Evolutionary conservation across 225 moss, liverwort and hornwort species (phyloP), one percentile per base, ranked within the genome.

Genomic region (Asterella californica): DNA sequence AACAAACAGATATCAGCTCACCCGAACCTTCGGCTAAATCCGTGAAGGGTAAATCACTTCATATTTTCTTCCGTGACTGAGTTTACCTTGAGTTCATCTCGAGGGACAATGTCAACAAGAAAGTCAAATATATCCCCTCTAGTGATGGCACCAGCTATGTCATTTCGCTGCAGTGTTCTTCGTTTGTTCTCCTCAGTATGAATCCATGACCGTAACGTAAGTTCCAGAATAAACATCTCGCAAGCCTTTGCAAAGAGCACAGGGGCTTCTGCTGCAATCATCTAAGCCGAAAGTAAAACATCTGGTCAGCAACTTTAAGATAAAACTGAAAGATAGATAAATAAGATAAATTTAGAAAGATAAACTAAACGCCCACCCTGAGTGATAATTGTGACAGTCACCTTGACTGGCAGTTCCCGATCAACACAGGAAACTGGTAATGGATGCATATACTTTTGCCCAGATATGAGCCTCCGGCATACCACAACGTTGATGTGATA

Each of bases 151-250:
- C 92, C 94, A 34, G 96, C 96, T 83, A 94, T 96, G 49, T 96
- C 94, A 77, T 96, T 96, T 83, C 92, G 87, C 84, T 96, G 96
- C 0, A 96, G 70, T 2, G 94, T 96, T 73, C 94, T 83, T 46
- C 96, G 87, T 82, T 94, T 96, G 78, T 96, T 96, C 85, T 96
- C 96, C 80, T 94, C 96, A 0, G 96, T 94, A 62, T 96, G 96
- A 65, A 94, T 93, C 96, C 96, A 96, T 63, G 96, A 96, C 59
- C 96, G 87, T 66, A 92, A 86, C 6, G 94, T 96, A 74, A 96
- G 87, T 79, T 96, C 96, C 86, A 96, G 85, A 79, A 94, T 94
- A 82, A 96, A 96, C 96, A 96, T 96, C 82, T 96, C 96, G 70
- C 92, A 96, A 47, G 96, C 96, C 83, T 96, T 96, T 1, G 96